phyloP scores from a whole-genome alignment of 495 filamentous ascomycete genomes.

The Penicillium odoratum region DNA sequence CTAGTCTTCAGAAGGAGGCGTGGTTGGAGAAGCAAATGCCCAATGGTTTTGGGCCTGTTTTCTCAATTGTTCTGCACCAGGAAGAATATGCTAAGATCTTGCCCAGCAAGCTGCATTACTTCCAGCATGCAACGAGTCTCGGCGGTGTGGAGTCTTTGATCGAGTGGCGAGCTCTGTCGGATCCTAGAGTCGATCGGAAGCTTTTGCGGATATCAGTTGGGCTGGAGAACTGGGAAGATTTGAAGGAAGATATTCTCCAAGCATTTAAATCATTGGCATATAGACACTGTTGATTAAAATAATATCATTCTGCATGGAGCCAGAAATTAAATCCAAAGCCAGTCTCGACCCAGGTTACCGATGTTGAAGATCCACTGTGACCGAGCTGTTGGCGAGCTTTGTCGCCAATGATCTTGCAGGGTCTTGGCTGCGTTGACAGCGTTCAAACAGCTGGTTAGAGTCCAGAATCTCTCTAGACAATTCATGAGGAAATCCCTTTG shows the following conservation, averaged over 20 bases:
- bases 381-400: slow-evolving; percentile 10
- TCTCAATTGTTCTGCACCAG: slow-evolving; percentile 61
- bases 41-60: slow-evolving; percentile 80
- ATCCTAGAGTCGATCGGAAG: slow-evolving; percentile 63
- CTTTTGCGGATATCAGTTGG: slow-evolving; percentile 78
- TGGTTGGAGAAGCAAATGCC: slow-evolving; percentile 90
- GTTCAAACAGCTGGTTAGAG: slow-evolving; percentile 39
- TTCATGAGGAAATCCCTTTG: slow-evolving; percentile 31
- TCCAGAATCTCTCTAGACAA: slow-evolving; percentile 39
- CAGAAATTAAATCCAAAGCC: slow-evolving; percentile 37
- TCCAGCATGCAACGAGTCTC: slow-evolving; percentile 88
- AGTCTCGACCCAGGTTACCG: slow-evolving; percentile 36
- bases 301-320: background rate
- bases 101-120: slow-evolving; percentile 72
- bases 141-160: slow-evolving; percentile 91
- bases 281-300: background rate
- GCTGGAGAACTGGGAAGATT: slow-evolving; percentile 76
- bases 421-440: slow-evolving; percentile 36
- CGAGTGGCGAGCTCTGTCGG: slow-evolving; percentile 67
- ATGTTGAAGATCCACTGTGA: slow-evolving; percentile 42
- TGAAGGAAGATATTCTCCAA: slow-evolving; percentile 67
- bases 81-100: slow-evolving; percentile 59
- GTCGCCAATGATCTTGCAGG: slow-evolving; percentile 31
- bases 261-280: slow-evolving; percentile 48
- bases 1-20: slow-evolving; percentile 64